Evolutionary conservation across 352 stramenopile genomes (phyloP), one percentile per base, ranked within the genome.

Genomic region (Halophytophthora batemanensis): DNA sequence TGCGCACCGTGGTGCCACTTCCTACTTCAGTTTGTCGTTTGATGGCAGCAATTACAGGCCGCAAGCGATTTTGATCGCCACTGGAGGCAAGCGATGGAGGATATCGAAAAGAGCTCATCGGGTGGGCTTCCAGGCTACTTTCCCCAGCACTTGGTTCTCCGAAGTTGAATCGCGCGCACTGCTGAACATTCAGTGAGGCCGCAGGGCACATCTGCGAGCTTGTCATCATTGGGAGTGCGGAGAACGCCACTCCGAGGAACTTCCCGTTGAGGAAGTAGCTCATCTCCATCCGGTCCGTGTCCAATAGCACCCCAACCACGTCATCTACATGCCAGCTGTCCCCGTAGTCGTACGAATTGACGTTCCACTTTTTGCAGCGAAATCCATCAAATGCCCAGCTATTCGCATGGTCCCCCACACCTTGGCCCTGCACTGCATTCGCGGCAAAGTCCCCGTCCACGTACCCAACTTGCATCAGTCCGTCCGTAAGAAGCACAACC

Each of bases 391-490:
- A 97, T 1, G 77, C 93, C 82, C 83, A 98, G 45, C 90, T 97
- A 44, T 77, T 82, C 1, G 47, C 48, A 56, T 97, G 83, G 39
- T 98, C 90, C 4, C 93, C 95, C 1, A 98, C 92, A 6, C 93
- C 87, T 64, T 96, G 87, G 3, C 88, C 90, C 64, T 91, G 72
- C 6, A 90, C 49, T 3, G 87, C 61, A 51, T 96, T 87, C n/a
- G 82, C 67, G 7, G 68, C 48, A 61, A 98, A 98, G 0, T 81
- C 64, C 15, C 43, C 53, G n/a, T 93, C 86, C 18, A 96, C 75
- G 77, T 95, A 98, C 2, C 95, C 95, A 58, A 98, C 96, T 58
- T 98, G 93, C 62, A 96, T 95, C 0, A 98, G 67, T 8, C 93
- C 93, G 48, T 93, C 90, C 0, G 75, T 96, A 21, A 96, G 64